Base-by-base conservation (phyloP, 106 monocot genomes). In the Narthecium ossifragum region DNA sequence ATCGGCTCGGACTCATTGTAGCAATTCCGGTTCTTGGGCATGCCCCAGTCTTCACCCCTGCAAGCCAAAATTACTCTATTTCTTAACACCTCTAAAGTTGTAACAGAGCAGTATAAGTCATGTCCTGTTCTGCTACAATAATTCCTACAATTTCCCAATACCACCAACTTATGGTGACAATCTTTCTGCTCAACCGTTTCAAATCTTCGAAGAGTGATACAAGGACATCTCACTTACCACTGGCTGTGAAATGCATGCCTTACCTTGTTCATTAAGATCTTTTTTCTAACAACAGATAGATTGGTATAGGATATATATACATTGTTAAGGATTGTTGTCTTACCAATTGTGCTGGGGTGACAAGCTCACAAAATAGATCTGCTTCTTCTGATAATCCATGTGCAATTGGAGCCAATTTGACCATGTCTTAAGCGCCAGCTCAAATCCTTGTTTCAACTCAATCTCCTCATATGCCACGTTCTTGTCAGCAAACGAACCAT, bases 261-360 rank as follows among this genome's bases (percentile, higher is more conserved):
- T 2, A 4, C 5, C 5, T 5, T 37, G 36, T 5, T 37, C 5
- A 37, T 37, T 37, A 37, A 37, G 36, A 37, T 37, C 11, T 37
- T 37, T 11, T 39, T 39, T 39, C 12, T 11, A 39, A 11, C 39
- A 39, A 15, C 15, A 39, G 15, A 39, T 39, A 9, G 39, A 39
- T 39, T 39, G 12, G 1, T 11, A 11, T 11, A 39, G 15, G 0
- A 3, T 39, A 39, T 3, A 9, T 11, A 9, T 15, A 39, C 9
- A 39, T 11, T 39, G 39, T 39, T 39, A 39, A 9, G 9, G 15
- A 39, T 39, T 41, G 41, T 41, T 17, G 10, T 51, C 55, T 64
- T 45, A 84, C 83, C 83, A 78, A 11, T 51, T 47, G 75, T 84
- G 83, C 32, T 70, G 74, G 14, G 83, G 83, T 4, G 83, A 84